Conservation (phyloP, 2,329 filamentous ascomycete species). For the Raffaelea arxii region DNA sequence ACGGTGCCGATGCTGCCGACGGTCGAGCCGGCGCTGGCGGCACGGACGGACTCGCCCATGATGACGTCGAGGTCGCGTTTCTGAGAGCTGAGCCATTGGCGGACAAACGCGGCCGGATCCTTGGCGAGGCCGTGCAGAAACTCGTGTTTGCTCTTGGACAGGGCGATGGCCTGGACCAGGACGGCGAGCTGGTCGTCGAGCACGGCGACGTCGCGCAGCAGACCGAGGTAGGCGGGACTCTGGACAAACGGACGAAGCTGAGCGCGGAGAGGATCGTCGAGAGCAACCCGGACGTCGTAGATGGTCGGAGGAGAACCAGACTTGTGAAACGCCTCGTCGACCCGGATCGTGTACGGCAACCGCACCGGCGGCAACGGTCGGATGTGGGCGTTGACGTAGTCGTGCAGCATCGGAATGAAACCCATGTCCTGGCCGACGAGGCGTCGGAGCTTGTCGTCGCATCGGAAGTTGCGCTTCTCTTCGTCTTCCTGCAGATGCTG, state of each 20-base stretch:
- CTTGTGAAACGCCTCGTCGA: conserved; percentile 74
- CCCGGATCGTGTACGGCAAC: conserved; percentile 84
- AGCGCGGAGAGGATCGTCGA: conserved; percentile 71
- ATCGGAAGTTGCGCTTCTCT: conserved; percentile 85
- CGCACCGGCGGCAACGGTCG: conserved; percentile 70
- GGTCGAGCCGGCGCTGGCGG: conserved; percentile 26
- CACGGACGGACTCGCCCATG: conserved; percentile 65
- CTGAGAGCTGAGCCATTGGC: conserved; percentile 83
- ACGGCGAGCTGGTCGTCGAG: conserved; percentile 81
- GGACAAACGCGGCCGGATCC: conserved; percentile 77
- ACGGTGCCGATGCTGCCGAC: neutral
- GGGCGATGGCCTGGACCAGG: conserved; percentile 70
- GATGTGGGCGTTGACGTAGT: conserved; percentile 71
- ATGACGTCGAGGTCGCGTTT: conserved; percentile 84
- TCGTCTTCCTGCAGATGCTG: conserved; percentile 87
- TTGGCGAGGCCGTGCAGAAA: conserved; percentile 73
- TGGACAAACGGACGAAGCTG: conserved; percentile 56
- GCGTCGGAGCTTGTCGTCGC: conserved; percentile 73
- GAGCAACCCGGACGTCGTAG: conserved; percentile 78
- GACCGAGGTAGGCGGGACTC: conserved; percentile 59
- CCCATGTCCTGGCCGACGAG: conserved; percentile 67
- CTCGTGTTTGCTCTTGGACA: conserved; percentile 81
- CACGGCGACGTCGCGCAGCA: conserved; percentile 63
- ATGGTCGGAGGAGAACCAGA: conserved; percentile 53
- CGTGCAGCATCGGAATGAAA: conserved; percentile 76